Percentiles rank a stretch among this genome's conserved stretches.
These are phyloP conservation scores for Vanderwaltozyma yarrowii DNA, from an alignment of 805 yeast genomes.

Conservation along the genomic window DNA sequence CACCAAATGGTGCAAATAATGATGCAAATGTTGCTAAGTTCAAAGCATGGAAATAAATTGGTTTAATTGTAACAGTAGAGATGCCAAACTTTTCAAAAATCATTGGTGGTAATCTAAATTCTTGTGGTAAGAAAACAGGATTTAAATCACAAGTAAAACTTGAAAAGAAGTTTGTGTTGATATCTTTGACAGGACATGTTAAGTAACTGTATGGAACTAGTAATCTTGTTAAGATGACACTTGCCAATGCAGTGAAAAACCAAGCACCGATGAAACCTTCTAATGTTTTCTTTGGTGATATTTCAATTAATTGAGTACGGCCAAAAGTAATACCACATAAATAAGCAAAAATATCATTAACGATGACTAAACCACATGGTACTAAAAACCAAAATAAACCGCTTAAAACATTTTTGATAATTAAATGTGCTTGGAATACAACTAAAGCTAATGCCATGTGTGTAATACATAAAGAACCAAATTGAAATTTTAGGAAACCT, in stretches of 20 bases:
- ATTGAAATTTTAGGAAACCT: constrained; percentile 85
- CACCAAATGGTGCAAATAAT: constrained; percentile 95
- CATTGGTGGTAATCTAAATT: constrained; percentile 63
- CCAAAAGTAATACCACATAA: constrained; percentile 97
- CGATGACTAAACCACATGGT: constrained; percentile 85
- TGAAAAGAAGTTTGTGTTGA: constrained; percentile 51
- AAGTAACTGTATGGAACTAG: constrained; percentile 60
- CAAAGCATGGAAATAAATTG: constrained; percentile 83
- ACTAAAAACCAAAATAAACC: constrained; percentile 93
- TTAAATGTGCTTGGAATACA: constrained; percentile 88
- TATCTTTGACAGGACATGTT: constrained; percentile 76
- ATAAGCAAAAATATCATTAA: constrained; percentile 93
- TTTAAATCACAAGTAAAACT: constrained; percentile 69
- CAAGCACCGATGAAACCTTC: constrained; percentile 98
- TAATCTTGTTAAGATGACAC: constrained; percentile 53
- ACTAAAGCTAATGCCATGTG: constrained; percentile 88
- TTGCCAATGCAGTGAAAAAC: constrained; percentile 78
- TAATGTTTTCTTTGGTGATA: constrained; percentile 94
- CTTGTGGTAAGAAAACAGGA: constrained; percentile 80
- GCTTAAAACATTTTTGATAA: constrained; percentile 76
- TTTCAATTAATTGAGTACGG: constrained; percentile 78
- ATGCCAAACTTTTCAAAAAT: constrained; percentile 40
- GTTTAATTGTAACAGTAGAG: constrained; percentile 55
- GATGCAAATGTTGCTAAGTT: constrained; percentile 91
- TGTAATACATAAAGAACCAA: constrained; percentile 85